A percentile compares a stretch with the other conserved stretches of the same genome.
Conservation (phyloP, 225 moss, liverwort and hornwort species). For the Polytrichum formosum region DNA sequence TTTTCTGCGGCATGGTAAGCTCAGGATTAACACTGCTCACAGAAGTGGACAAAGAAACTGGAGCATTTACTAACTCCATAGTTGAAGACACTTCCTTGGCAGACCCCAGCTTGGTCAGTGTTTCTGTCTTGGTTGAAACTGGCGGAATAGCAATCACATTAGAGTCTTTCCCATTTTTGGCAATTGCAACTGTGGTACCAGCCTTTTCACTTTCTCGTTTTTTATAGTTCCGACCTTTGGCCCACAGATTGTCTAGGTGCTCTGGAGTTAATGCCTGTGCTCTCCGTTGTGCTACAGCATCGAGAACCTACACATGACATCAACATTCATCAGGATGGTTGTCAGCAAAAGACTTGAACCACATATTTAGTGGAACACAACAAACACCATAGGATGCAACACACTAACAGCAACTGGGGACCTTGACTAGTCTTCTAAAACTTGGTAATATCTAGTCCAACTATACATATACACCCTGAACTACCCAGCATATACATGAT, state of each 20-base stretch:
- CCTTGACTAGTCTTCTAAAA: too few relatives aligned
- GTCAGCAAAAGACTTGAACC: background rate
- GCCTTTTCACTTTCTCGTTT: conserved; percentile 54
- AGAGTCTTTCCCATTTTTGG: conserved; percentile 15
- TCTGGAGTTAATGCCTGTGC: conserved; percentile 78
- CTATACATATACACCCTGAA: too few relatives aligned
- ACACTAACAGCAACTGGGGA: too few relatives aligned
- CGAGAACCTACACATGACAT: conserved; percentile 35
- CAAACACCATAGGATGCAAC: too few relatives aligned
- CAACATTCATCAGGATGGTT: background rate
- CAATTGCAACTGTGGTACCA: conserved; percentile 17
- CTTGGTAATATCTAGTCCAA: too few relatives aligned
- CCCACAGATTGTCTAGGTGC: conserved; percentile 91
- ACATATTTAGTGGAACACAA: too few relatives aligned
- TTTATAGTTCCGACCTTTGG: conserved; percentile 89
- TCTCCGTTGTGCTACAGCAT: conserved; percentile 81
- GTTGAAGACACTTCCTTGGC: conserved; percentile 1
- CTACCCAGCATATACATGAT: too few relatives aligned
- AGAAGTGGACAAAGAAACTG: conserved; percentile 6
- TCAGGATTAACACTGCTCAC: conserved; percentile 1
- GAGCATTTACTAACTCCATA: conserved; percentile 12
- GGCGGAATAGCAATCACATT: conserved; percentile 7
- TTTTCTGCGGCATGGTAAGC: conserved; percentile 12
- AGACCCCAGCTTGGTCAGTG: conserved; percentile 2
- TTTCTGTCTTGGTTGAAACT: conserved; percentile 5